A percentile compares a stretch with the other conserved stretches of the same genome.
These are phyloP conservation scores for Neoarthrinium moseri DNA, from an alignment of 2,329 filamentous ascomycete species.

Conservation along the genomic window DNA sequence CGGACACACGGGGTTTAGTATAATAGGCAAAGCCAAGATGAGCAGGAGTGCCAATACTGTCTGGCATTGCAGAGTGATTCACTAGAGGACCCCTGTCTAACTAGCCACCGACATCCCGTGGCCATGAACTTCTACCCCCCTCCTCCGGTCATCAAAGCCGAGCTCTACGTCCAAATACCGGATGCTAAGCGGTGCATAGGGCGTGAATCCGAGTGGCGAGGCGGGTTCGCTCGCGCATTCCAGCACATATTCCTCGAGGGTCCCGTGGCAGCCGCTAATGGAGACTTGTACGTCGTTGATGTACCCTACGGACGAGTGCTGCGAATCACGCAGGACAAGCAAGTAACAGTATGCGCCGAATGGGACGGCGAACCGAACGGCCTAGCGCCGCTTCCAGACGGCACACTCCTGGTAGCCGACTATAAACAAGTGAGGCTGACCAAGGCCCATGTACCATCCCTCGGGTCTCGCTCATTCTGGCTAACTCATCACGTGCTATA, in stretches of 20 bases:
- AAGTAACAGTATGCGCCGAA: slow-evolving; percentile 26
- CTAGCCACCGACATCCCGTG: background rate
- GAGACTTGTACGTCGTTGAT: slow-evolving; percentile 36
- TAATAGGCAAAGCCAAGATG: no score
- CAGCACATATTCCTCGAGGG: slow-evolving; percentile 40
- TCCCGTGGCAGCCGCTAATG: slow-evolving; percentile 27
- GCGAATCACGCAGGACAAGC: slow-evolving; percentile 26
- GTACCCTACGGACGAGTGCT: slow-evolving; percentile 38
- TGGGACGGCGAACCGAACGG: slow-evolving; percentile 43
- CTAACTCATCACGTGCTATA: slow-evolving; percentile 12
- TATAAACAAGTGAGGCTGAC: slow-evolving; percentile 35
- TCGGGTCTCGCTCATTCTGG: no score
- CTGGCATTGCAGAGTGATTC: background rate
- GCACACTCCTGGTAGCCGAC: slow-evolving; percentile 35
- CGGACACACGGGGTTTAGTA: no score
- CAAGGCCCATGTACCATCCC: no score
- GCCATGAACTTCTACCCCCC: slow-evolving; percentile 34
- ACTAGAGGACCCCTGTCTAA: background rate
- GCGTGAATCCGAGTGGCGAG: slow-evolving; percentile 36
- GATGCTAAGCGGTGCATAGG: slow-evolving; percentile 30
- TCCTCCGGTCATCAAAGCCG: slow-evolving; percentile 30
- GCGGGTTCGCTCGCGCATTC: slow-evolving; percentile 30
- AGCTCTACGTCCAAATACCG: slow-evolving; percentile 34
- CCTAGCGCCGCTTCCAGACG: slow-evolving; percentile 30
- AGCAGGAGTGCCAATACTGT: no score